A percentile compares a stretch with the other conserved stretches of the same genome.
Evolutionary conservation across 345 rosid species (phyloP).

Genomic region (Cardamine chenopodiifolia): DNA sequence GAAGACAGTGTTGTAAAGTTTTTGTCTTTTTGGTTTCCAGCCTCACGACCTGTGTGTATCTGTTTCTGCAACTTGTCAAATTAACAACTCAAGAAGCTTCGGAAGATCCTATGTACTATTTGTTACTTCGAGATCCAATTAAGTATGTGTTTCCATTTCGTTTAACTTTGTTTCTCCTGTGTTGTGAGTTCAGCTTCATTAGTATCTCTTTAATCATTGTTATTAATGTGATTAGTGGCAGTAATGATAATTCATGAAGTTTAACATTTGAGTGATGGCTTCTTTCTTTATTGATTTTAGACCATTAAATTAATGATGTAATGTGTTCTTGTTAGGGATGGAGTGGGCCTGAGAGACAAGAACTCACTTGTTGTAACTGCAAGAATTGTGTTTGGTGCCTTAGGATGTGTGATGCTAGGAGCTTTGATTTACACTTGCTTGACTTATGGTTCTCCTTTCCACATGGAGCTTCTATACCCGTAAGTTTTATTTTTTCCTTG

Average conservation of each 20-base stretch:
- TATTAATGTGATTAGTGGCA: neutral
- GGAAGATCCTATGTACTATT: conserved; percentile 70
- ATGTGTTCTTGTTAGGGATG: conserved; percentile 48
- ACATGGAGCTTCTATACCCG: conserved; percentile 80
- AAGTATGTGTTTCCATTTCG: conserved; percentile 48
- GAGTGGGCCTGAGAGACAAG: conserved; percentile 46
- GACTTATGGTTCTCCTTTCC: conserved; percentile 87
- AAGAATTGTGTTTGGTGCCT: conserved; percentile 58
- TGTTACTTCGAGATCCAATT: conserved; percentile 52
- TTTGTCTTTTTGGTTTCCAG: conserved; percentile 41
- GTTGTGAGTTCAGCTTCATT: neutral
- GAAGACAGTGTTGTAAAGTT: neutral
- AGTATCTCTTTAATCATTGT: neutral
- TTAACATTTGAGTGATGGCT: neutral
- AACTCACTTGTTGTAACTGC: conserved; percentile 56
- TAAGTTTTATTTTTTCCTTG: conserved; percentile 42
- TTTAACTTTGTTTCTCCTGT: neutral
- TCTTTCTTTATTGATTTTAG: no score
- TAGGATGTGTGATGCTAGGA: conserved; percentile 73
- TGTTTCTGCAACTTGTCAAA: conserved; percentile 70
- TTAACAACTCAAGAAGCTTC: conserved; percentile 66
- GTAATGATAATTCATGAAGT: neutral
- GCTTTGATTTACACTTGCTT: conserved; percentile 68
- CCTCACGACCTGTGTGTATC: conserved; percentile 58
- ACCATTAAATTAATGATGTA: neutral